phyloP scores from a whole-genome alignment of 1,284 basidiomycete species.

The Malassezia restricta region DNA sequence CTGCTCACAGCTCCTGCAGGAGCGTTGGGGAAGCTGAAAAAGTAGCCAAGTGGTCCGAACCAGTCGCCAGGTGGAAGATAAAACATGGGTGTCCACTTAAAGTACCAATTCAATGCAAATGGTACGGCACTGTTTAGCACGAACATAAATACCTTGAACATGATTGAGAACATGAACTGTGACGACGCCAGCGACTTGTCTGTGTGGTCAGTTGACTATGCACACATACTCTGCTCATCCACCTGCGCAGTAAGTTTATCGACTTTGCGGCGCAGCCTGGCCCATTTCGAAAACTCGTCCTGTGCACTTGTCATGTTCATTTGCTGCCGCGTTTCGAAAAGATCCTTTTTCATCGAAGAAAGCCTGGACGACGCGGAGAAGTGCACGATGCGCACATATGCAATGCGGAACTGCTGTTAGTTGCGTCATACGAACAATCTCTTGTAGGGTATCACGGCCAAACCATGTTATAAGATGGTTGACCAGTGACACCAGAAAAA shows the following conservation, averaged over 20 bases:
- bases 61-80: constrained; percentile 36
- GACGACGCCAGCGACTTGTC: constrained; percentile 19
- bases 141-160: constrained; percentile 34
- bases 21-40: constrained; percentile 28
- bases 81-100: constrained; percentile 39
- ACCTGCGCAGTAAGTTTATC: constrained; percentile 87
- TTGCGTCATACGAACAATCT: constrained; percentile 4
- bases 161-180: constrained; percentile 22
- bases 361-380: constrained; percentile 18
- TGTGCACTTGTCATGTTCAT: constrained; percentile 81
- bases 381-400: constrained; percentile 18
- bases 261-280: constrained; percentile 73
- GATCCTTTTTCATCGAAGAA: constrained; percentile 21
- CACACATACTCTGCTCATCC: constrained; percentile 60
- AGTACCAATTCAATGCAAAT: constrained; percentile 37
- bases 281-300: constrained; percentile 98
- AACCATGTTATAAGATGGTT: constrained; percentile 16
- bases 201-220: background rate
- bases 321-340: constrained; percentile 62
- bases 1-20: constrained; percentile 23
- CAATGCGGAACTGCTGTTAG: constrained; percentile 11
- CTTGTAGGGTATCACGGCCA: constrained; percentile 8
- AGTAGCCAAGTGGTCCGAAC: constrained; percentile 35
- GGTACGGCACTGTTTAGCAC: constrained; percentile 33
- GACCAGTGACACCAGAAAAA: constrained; percentile 15